Base-by-base conservation (phyloP, 352 stramenopile genomes). In the Lagenidium sp. region DNA sequence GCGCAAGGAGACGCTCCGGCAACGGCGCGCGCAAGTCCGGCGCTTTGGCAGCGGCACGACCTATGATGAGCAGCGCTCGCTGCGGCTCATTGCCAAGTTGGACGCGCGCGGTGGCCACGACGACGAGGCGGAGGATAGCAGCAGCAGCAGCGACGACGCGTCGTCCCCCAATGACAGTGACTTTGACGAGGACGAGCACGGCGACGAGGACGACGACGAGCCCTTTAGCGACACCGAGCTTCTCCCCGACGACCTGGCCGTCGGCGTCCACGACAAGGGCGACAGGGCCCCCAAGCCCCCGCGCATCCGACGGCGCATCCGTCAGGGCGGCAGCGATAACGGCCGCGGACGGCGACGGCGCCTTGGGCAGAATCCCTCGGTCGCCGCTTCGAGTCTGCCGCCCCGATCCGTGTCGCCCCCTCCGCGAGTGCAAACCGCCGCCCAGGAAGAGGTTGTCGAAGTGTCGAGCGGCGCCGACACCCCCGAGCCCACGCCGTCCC, bases 1-100 rank as follows among this genome's bases (percentile, higher is more conserved):
- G 13, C 67, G 69, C 10, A 83, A 82, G 41, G 71, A 83, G 50
- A 55, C 49, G 6, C 56, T 82, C 53, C 44, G 56, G 11, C 55
- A 65, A 45, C 57, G 66, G 36, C 68, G 69, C 12, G 66, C 57
- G 11, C 41, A 50, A 22, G 55, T 63, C 0, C 47, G 41, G 13
- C 59, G 57, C 5, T 84, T 64, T 13, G 74, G 71, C 16, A 37
- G 32, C 0, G 44, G 63, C 11, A 57, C 44, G 1, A 75, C 57
- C 1, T 50, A 64, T 15, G 57, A 81, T 18, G 69, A 83, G 51
- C 65, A 71, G 22, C 41, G 37, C 0, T 50, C 63, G 34, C 53
- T 67, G 19, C 37, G 62, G 18, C 24, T 51, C 15, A 40, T 50
- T 15, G 54, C 63, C 4, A 81, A 83, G 47, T 58, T 55, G 23